These are phyloP conservation scores for Neolecta irregularis DNA, from an alignment of 1,139 yeast genomes.

Conservation along the genomic window DNA sequence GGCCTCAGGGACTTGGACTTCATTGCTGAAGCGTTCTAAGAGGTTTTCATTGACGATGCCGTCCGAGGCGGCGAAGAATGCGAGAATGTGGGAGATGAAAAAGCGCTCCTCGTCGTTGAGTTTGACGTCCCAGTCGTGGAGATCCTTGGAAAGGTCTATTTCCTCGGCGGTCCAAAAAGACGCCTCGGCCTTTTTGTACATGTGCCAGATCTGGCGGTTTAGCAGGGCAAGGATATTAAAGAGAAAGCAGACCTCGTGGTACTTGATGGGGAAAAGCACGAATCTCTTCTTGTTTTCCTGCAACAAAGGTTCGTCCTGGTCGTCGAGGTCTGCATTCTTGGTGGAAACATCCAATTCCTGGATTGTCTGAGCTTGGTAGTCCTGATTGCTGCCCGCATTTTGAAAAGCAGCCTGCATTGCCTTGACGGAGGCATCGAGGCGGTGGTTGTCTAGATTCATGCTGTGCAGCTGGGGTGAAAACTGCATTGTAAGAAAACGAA, in stretches of 20 bases:
- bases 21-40: conserved; percentile 92
- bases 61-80: conserved; percentile 97
- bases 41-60: conserved; percentile 95
- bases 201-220: conserved; percentile 59
- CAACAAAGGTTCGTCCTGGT: conserved; percentile 80
- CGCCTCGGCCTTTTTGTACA: conserved; percentile 97
- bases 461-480: too few species aligned
- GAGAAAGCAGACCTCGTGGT: conserved; percentile 42
- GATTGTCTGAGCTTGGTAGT: too few species aligned
- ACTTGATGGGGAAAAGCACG: conserved; percentile 91
- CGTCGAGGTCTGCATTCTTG: too few species aligned
- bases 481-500: too few species aligned
- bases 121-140: conserved; percentile 73
- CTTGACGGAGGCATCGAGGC: too few species aligned
- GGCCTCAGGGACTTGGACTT: conserved; percentile 95
- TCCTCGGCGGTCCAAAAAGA: conserved; percentile 99
- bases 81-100: conserved; percentile 80
- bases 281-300: conserved; percentile 77
- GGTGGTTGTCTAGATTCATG: too few species aligned
- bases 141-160: conserved; percentile 85
- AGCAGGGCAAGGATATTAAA: too few species aligned
- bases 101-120: conserved; percentile 79
- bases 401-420: too few species aligned
- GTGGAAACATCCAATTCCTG: too few species aligned
- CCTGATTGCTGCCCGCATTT: too few species aligned